A percentile compares a stretch with the other conserved stretches of the same genome.
These are phyloP conservation scores for Xylaria multiplex DNA, from an alignment of 2,329 filamentous ascomycete genomes.

Conservation along the genomic window DNA sequence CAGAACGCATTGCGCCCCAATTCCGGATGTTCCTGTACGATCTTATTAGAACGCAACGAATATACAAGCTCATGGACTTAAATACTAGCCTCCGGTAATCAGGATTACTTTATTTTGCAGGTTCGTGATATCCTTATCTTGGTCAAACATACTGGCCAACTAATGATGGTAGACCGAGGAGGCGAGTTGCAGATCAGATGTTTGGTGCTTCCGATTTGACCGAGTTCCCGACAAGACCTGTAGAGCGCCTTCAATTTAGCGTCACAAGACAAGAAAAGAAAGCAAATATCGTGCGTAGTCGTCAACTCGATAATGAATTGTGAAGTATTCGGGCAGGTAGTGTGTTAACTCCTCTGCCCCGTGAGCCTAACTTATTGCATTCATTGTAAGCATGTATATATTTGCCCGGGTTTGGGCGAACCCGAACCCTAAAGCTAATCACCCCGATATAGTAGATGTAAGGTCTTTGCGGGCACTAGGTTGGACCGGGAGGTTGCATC, in stretches of 20 bases:
- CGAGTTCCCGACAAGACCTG: not conserved
- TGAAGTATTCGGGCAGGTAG: not conserved
- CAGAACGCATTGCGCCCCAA: conserved; percentile 26
- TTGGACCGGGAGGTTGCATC: not conserved
- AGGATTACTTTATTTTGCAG: conserved; percentile 33
- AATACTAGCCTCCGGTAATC: conserved; percentile 28
- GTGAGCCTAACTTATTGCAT: not conserved
- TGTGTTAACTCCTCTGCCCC: not conserved
- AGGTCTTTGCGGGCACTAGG: not conserved
- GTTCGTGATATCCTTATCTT: conserved; percentile 26
- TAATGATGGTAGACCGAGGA: not conserved
- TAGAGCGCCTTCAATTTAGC: not conserved
- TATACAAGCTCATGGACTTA: not conserved
- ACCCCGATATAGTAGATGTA: not conserved
- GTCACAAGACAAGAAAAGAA: not conserved
- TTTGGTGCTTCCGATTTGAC: not conserved
- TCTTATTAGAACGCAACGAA: not conserved
- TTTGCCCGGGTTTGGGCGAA: not conserved
- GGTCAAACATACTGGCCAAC: conserved; percentile 19
- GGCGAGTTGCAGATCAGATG: not conserved
- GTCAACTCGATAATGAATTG: not conserved
- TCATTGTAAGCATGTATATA: not conserved
- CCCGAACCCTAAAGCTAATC: not conserved
- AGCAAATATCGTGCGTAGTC: not conserved
- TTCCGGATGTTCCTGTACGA: conserved; percentile 17